Base-by-base conservation (phyloP, 768 basidiomycete genomes). In the Trametes elegans region DNA sequence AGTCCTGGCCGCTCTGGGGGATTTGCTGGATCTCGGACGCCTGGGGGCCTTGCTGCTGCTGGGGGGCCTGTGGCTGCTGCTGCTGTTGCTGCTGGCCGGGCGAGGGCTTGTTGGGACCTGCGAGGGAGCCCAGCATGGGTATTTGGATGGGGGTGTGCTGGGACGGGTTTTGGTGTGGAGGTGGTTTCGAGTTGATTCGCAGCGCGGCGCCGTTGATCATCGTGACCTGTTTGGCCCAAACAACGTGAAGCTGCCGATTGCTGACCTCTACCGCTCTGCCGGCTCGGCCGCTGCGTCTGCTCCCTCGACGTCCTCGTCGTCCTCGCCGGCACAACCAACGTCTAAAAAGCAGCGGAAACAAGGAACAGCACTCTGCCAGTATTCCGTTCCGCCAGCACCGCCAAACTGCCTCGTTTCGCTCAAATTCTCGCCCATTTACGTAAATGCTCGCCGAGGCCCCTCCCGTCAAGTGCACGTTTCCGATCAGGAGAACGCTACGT, bases 1-100 rank as follows among this genome's bases (percentile, higher is more conserved):
- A 91, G 72, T 96, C 93, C 70, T 93, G 90, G 60, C 89, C 89
- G 66, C 87, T 91, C 74, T 88, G 88, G 14, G 89, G 89, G 31
- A 87, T 88, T 7, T 85, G 85, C 5, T 85, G 87, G 49, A 87
- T 83, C 54, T 74, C 71, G 62, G 79, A 76, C 59, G 76, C 77
- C 52, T 76, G 74, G 34, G 76, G 74, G 32, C 78, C 81, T 58
- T 81, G 83, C 57, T 87, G 84, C 62, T 84, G 83, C 61, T 70
- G 70, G 24, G 65, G 68, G 27, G 64, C 72, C 40, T 53, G 69
- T 49, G 69, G 70, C 51, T 70, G 68, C 59, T 79, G 81, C 13
- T 70, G 75, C 49, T 70, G 72, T 29, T 71, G 73, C 49, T 74
- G 74, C 32, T 66, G 66, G 59, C 61, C 62, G 52, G 69, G 72